Conservation (phyloP, 2,329 filamentous ascomycete species). For the Diplodia mutila region DNA sequence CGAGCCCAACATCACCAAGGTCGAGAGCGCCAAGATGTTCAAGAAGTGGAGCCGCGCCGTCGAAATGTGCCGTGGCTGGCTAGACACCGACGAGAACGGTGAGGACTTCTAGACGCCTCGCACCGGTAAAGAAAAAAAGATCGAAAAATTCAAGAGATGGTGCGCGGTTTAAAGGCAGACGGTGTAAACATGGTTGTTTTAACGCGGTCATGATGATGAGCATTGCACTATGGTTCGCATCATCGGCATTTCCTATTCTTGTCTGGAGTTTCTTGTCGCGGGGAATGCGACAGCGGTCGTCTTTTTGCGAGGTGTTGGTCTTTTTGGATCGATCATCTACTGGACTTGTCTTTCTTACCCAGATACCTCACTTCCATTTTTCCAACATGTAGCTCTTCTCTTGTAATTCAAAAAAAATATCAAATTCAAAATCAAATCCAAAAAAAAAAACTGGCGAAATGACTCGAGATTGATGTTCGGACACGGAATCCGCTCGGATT, state of each 20-base stretch:
- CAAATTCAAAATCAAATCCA: background rate
- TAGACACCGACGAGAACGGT: constrained; percentile 46
- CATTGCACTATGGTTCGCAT: constrained; percentile 18
- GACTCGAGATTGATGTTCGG: background rate
- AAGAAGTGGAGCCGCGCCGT: constrained; percentile 76
- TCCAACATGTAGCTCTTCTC: background rate
- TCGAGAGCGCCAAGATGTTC: constrained; percentile 66
- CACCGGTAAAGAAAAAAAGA: background rate
- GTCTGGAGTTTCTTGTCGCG: background rate
- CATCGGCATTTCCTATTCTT: constrained; percentile 2
- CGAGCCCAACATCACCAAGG: constrained; percentile 63
- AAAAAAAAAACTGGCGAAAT: background rate
- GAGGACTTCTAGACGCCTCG: constrained; percentile 14
- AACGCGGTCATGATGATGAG: constrained; percentile 20
- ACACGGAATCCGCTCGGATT: background rate
- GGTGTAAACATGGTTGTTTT: background rate
- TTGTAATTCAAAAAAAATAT: background rate
- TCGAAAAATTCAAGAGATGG: background rate
- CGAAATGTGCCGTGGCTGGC: constrained; percentile 77
- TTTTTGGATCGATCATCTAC: background rate
- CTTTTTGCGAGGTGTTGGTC: constrained; percentile 8
- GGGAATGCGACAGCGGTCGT: background rate
- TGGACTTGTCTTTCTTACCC: background rate
- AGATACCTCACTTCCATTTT: constrained; percentile 5
- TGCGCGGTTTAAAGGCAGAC: background rate